Conservation (phyloP, 352 stramenopile genomes). For the Phytopythium boreale region DNA sequence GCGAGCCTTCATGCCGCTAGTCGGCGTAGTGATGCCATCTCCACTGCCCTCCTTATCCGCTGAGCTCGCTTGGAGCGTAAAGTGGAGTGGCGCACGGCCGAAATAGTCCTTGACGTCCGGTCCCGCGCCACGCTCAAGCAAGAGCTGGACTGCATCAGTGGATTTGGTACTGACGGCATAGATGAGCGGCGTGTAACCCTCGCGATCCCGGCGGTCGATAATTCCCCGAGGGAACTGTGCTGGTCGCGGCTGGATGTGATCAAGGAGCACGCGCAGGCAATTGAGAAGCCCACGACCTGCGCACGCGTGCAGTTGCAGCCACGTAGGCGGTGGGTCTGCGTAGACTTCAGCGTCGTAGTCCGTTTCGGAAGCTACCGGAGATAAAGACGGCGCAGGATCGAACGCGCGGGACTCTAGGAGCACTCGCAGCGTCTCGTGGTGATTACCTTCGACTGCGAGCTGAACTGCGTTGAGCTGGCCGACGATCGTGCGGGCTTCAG, state of each 20-base stretch:
- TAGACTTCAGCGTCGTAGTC: conserved; percentile 3
- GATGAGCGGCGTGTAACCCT: conserved; percentile 80
- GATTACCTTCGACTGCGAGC: conserved; percentile 61
- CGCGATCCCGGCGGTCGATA: conserved; percentile 54
- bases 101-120: conserved; percentile 67
- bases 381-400: conserved; percentile 15
- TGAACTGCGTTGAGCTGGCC: conserved; percentile 46
- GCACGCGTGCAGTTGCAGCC: conserved; percentile 59
- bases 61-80: conserved; percentile 35
- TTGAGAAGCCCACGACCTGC: conserved; percentile 55
- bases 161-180: conserved; percentile 67
- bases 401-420: conserved; percentile 56
- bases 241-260: conserved; percentile 37
- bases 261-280: conserved; percentile 45
- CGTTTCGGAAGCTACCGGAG: background rate
- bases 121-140: conserved; percentile 52
- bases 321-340: conserved; percentile 15
- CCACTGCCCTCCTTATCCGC: conserved; percentile 2
- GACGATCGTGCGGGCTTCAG: conserved; percentile 29
- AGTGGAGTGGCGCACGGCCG: conserved; percentile 65
- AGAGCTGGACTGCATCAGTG: conserved; percentile 39
- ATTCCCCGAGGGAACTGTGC: conserved; percentile 14
- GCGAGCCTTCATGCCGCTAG: background rate
- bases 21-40: background rate
- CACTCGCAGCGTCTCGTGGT: conserved; percentile 36